A percentile compares a stretch with the other conserved stretches of the same genome.
phyloP scores from a whole-genome alignment of 305 asterid species.

The Fraxinus xanthoxyloides region DNA sequence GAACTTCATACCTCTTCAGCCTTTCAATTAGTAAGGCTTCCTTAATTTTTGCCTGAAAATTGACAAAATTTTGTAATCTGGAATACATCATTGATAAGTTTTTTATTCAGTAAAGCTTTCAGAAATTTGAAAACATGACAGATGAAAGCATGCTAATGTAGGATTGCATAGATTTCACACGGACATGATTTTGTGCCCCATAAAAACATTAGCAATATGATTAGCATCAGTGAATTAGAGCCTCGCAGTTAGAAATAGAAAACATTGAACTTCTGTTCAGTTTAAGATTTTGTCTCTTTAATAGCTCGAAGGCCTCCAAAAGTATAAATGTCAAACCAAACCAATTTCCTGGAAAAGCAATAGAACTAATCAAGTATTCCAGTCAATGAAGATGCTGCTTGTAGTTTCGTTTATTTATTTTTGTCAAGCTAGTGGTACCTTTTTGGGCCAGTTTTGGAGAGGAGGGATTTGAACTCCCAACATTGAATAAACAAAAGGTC shows the following conservation, averaged over 20 bases:
- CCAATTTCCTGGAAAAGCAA: background rate
- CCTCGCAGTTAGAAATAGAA: background rate
- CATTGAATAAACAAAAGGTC: background rate
- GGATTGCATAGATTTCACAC: background rate
- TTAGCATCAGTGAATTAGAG: background rate
- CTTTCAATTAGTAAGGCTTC: constrained; percentile 73
- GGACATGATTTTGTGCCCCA: background rate
- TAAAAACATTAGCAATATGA: background rate
- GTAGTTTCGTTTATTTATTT: background rate
- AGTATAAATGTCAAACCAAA: background rate
- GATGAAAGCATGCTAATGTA: background rate
- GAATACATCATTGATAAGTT: background rate
- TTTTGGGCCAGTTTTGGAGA: background rate
- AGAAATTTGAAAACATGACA: background rate
- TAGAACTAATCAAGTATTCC: background rate
- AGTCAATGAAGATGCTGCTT: background rate
- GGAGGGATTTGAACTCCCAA: background rate
- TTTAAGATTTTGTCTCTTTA: background rate
- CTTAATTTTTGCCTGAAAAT: constrained; percentile 64
- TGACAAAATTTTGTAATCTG: background rate
- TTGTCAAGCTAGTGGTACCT: background rate
- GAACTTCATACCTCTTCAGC: constrained; percentile 73
- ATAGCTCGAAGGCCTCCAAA: background rate
- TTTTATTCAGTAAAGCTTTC: background rate
- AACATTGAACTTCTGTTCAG: background rate